Base-by-base conservation (phyloP, 768 basidiomycete genomes). In the Leccinum boreale region DNA sequence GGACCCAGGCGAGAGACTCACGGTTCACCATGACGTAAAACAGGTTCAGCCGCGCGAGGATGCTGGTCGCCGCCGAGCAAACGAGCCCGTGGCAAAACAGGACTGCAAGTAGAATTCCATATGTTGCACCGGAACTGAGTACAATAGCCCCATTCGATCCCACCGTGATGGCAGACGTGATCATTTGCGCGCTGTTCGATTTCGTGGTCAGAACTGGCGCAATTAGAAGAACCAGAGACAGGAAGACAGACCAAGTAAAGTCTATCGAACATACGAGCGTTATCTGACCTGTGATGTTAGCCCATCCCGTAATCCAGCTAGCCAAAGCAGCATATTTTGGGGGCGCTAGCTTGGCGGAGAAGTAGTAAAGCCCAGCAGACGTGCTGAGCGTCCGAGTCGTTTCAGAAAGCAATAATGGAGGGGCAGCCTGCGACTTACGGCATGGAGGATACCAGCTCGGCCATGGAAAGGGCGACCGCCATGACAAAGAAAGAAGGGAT, bases 331-430 rank as follows among this genome's bases (percentile, higher is more conserved):
- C 78, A 55, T 83, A 82, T 63, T 79, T 76, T 6, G 78, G 78
- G 1, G 86, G 85, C 3, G 89, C 88, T 46, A 90, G 70, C 66
- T 86, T 89, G 0, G 88, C 85, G 2, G 88, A 86, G 70, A 89
- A 90, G 69, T 89, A 90, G 68, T 90, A 90, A 17, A 90, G 74
- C 0, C 88, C 89, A 7, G 89, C 88, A 60, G 88, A 90, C 23
- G 89, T 90, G 53, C 88, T 90, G 19, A 36, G 26, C 19, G 24
- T 50, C 50, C 45, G 36, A 51, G 9, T 45, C 29, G 24, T 55
- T 49, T 50, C 48, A 23, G 23, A 29, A n/a, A 39, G 33, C 11
- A 29, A 58, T 28, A 2, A 3, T 14, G 49, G 8, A 45, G 0
- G 11, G 12, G 51, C 11, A 28, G 10, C 24, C 46, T 47, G 21